These are phyloP conservation scores for Plasmodium vivax DNA, from an alignment of 169 alveolate genomes.

Conservation along the genomic window DNA sequence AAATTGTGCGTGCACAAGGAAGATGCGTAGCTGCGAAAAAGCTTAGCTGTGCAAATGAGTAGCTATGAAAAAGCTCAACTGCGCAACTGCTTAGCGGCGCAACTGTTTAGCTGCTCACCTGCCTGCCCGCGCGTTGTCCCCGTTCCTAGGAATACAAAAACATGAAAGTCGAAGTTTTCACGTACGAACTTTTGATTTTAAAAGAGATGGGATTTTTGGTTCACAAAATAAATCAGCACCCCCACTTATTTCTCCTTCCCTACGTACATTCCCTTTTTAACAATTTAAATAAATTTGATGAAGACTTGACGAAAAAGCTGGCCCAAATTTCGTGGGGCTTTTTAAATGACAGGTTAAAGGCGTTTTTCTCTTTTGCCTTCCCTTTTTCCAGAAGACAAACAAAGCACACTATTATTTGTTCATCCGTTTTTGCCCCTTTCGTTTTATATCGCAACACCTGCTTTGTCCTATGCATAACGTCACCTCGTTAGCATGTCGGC, in stretches of 20 bases:
- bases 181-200: constrained; percentile 89
- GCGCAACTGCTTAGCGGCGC: neutral
- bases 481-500: neutral
- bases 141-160: constrained; percentile 54
- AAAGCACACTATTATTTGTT: neutral
- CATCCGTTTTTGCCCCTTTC: neutral
- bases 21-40: neutral
- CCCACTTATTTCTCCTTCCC: constrained; percentile 88
- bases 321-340: constrained; percentile 94
- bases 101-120: neutral
- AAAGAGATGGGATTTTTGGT: constrained; percentile 90
- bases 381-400: neutral
- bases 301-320: constrained; percentile 77
- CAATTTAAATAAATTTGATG: constrained; percentile 83
- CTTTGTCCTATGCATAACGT: neutral
- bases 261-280: constrained; percentile 89
- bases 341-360: constrained; percentile 89
- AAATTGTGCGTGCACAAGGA: neutral
- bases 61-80: neutral
- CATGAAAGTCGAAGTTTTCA: constrained; percentile 84
- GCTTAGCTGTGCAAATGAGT: too few relatives aligned
- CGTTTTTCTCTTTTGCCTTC: neutral
- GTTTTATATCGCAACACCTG: neutral
- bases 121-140: neutral
- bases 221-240: constrained; percentile 82